A percentile compares a stretch with the other conserved stretches of the same genome.
phyloP scores from a whole-genome alignment of 345 rosid genomes.

The Microcos paniculata region DNA sequence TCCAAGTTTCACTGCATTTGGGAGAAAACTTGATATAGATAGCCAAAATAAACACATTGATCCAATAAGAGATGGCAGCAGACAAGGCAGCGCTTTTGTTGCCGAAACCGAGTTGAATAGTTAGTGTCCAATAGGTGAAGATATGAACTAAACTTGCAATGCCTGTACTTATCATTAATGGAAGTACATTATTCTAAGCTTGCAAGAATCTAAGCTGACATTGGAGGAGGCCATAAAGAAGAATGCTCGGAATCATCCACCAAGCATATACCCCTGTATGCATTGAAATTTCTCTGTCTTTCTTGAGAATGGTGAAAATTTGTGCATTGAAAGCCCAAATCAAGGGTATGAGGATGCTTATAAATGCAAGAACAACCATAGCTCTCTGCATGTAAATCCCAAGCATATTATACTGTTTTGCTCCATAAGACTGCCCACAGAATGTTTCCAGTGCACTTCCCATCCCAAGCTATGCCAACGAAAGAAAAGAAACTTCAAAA shows the following conservation, averaged over 20 bases:
- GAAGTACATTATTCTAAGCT: slow-evolving; percentile 24
- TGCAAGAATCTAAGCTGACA: slow-evolving; percentile 37
- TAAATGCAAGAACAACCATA: slow-evolving; percentile 26
- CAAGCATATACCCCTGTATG: slow-evolving; percentile 26
- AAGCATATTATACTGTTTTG: slow-evolving; percentile 30
- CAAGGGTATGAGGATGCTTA: slow-evolving; percentile 28
- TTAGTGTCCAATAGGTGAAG: slow-evolving; percentile 29
- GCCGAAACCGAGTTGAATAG: slow-evolving; percentile 28
- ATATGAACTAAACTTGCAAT: slow-evolving; percentile 30
- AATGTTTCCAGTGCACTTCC: slow-evolving; percentile 40
- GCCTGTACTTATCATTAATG: slow-evolving; percentile 26
- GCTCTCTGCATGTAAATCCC: slow-evolving; percentile 39
- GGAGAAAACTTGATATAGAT: slow-evolving; percentile 33
- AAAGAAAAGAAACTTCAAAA: not conserved
- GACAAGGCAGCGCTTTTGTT: slow-evolving; percentile 40
- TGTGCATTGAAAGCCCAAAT: slow-evolving; percentile 26
- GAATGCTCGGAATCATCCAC: slow-evolving; percentile 33
- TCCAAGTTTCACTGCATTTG: slow-evolving; percentile 33
- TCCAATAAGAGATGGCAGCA: slow-evolving; percentile 32
- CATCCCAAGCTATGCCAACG: slow-evolving; percentile 33
- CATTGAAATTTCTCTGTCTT: slow-evolving; percentile 24
- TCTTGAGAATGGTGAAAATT: slow-evolving; percentile 24
- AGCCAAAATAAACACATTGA: slow-evolving; percentile 33
- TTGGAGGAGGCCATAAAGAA: slow-evolving; percentile 37
- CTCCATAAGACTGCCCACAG: slow-evolving; percentile 39